Base-by-base conservation (phyloP, 805 yeast species). In the Metschnikowia lunata region DNA sequence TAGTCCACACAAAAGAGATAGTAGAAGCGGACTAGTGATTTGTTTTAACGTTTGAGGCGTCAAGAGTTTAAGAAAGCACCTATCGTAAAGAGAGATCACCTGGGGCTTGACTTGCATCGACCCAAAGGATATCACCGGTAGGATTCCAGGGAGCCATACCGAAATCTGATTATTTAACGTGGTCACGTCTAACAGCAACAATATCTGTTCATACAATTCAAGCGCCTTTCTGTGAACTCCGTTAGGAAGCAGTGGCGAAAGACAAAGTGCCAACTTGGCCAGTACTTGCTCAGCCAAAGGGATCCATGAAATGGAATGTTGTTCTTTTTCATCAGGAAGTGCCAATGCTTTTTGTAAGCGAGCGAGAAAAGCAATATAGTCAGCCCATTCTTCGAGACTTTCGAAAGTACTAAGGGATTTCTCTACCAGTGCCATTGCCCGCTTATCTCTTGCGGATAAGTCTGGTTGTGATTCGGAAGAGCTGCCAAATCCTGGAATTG, bases 371-470 rank as follows among this genome's bases (percentile, higher is more conserved):
- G 97, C 84, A 45, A 93, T 93, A 61, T 91, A 89, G 61, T 93
- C 99, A 11, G 99, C 98, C 99, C 99, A 93, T 68, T 93, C 99
- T 29, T 82, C 85, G 1, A 89, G 84, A 1, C 85, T 67, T 41
- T 88, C 96, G 67, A 91, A 91, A 14, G 79, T 72, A 7, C 77
- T 74, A 18, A 93, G 69, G 0, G 93, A 87, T 52, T 82, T 78
- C 41, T 85, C 91, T 10, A 91, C 75, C 45, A 75, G 80, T n/a
- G 78, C 71, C 15, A 72, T 67, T 57, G 82, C 84, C 47, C 85
- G 80, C 66, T 79, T 84, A 58, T 85, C 90, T 30, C 47, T 46
- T 55, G 81, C 80, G 1, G 89, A 64, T 18, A 48, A 13, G 3
- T 45, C 49, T 8, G 37, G 11, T 4, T 26, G 14, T 18, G 23